Conservation (phyloP, 805 yeast species). For the Cyberlindnera lachancei region DNA sequence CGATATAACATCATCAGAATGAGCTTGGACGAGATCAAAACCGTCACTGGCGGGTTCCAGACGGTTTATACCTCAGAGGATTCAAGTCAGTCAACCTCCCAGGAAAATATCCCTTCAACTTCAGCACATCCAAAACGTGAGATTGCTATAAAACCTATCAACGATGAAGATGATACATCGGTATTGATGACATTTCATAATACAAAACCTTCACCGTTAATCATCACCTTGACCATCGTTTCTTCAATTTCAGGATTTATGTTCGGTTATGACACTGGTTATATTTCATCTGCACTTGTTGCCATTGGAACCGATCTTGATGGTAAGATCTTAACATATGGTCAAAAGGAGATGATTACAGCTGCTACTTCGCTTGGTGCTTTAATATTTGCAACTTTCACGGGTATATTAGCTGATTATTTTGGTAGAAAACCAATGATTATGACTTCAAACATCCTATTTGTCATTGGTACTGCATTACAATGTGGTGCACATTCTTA, state of each 20-base stretch:
- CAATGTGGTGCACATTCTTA: constrained; percentile 77
- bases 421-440: constrained; percentile 82
- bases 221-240: constrained; percentile 60
- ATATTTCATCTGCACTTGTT: constrained; percentile 88
- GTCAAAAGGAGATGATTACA: constrained; percentile 84
- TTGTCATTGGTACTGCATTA: constrained; percentile 75
- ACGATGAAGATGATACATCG: constrained; percentile 44
- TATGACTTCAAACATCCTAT: constrained; percentile 73
- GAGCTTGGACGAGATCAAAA: constrained; percentile 5
- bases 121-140: constrained; percentile 7
- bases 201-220: constrained; percentile 52
- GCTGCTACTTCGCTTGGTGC: constrained; percentile 96
- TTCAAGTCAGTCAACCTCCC: not conserved
- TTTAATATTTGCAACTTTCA: constrained; percentile 63
- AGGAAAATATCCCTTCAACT: not conserved
- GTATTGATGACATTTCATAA: constrained; percentile 39
- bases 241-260: constrained; percentile 91
- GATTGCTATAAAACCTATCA: constrained; percentile 26
- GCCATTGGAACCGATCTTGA: constrained; percentile 77
- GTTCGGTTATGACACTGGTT: constrained; percentile 98
- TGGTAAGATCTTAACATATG: constrained; percentile 49
- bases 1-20: too few relatives aligned
- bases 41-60: constrained; percentile 12
- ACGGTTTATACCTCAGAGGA: not conserved
- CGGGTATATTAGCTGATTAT: constrained; percentile 77